Percentiles rank a stretch among this genome's conserved stretches.
These are phyloP conservation scores for Teunomyces aglyptinius DNA, from an alignment of 805 yeast species.

Conservation along the genomic window DNA sequence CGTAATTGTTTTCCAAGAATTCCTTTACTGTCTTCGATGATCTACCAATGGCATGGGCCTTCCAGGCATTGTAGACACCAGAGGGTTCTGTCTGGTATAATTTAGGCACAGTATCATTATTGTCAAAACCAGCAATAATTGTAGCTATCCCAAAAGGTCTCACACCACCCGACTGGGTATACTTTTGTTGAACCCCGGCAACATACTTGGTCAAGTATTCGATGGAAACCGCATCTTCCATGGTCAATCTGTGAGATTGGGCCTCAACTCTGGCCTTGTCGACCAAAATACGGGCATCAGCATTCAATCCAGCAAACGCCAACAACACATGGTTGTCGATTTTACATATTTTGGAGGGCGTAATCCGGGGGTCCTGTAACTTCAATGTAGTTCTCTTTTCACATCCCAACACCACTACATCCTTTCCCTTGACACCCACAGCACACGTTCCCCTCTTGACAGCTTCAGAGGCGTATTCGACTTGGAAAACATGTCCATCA, in stretches of 20 bases:
- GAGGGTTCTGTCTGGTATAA: constrained; percentile 96
- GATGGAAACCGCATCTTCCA: constrained; percentile 89
- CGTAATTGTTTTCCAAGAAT: constrained; percentile 85
- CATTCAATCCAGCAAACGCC: constrained; percentile 96
- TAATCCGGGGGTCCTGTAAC: constrained; percentile 93
- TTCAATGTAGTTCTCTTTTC: constrained; percentile 94
- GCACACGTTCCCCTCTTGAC: constrained; percentile 98
- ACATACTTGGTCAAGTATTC: constrained; percentile 91
- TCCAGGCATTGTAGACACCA: constrained; percentile 97
- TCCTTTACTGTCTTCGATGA: constrained; percentile 94
- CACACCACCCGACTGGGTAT: constrained; percentile 98
- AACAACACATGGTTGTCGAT: constrained; percentile 87
- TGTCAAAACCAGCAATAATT: constrained; percentile 92
- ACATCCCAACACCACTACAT: constrained; percentile 90
- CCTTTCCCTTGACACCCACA: constrained; percentile 90
- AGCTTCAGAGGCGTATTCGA: constrained; percentile 96
- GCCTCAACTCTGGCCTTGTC: constrained; percentile 97
- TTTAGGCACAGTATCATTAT: constrained; percentile 74
- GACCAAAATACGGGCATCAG: constrained; percentile 94
- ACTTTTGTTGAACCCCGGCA: constrained; percentile 97
- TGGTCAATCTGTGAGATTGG: constrained; percentile 87
- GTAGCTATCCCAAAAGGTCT: constrained; percentile 98
- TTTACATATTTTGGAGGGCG: constrained; percentile 91
- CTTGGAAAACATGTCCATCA: constrained; percentile 98
- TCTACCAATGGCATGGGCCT: constrained; percentile 95